These are phyloP conservation scores for Aspergillus cavernicola DNA, from an alignment of 495 filamentous ascomycete species.

Conservation along the genomic window DNA sequence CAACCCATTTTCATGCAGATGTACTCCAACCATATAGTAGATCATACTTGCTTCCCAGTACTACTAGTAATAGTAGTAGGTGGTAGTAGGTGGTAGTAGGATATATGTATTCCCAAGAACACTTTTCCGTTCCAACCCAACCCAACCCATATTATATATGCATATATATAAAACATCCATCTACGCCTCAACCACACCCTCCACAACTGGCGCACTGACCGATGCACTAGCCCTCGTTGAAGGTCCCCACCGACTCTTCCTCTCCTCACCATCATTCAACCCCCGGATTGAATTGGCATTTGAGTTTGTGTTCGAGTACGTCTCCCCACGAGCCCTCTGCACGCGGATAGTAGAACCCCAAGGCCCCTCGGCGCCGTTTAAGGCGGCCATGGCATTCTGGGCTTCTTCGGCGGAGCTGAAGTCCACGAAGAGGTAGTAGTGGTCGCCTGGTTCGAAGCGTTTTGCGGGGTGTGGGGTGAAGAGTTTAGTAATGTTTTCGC, in stretches of 20 bases:
- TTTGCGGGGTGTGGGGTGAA: slow-evolving; percentile 55
- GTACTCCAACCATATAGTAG: neutral
- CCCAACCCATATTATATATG: too few relatives aligned
- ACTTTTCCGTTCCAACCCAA: neutral
- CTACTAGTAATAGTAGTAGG: too few relatives aligned
- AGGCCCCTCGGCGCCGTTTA: slow-evolving; percentile 39
- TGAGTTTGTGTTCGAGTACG: slow-evolving; percentile 15
- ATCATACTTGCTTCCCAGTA: too few relatives aligned
- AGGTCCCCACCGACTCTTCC: neutral
- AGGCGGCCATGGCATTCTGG: slow-evolving; percentile 40
- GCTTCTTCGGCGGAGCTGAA: slow-evolving; percentile 54
- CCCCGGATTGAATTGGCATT: neutral
- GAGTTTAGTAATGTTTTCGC: slow-evolving; percentile 60
- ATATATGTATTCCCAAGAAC: too few relatives aligned
- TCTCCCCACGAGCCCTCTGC: slow-evolving; percentile 36
- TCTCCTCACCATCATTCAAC: slow-evolving; percentile 17
- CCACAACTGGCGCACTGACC: neutral
- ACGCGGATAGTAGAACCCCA: slow-evolving; percentile 48
- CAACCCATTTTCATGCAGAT: neutral
- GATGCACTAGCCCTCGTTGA: neutral
- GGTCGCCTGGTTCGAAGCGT: slow-evolving; percentile 49
- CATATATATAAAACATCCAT: neutral
- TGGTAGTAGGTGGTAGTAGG: too few relatives aligned
- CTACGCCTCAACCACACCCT: neutral
- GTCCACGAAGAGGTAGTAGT: slow-evolving; percentile 69